phyloP scores from a whole-genome alignment of 75 land plant genomes.

The Pinus taeda region DNA sequence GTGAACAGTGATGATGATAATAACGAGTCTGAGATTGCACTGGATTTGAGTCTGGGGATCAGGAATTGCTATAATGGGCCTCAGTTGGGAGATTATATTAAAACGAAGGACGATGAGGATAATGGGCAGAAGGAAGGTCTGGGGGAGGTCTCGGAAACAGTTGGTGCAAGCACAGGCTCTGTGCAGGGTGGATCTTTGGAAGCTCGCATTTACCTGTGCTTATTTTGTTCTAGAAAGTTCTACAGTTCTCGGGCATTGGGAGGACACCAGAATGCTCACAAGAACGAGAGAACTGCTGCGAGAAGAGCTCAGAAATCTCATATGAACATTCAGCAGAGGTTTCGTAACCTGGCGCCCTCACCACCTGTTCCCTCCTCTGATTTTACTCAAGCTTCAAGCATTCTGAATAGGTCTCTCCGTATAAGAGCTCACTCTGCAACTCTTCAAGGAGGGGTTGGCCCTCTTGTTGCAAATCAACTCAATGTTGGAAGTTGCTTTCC shows the following conservation, averaged over 20 bases:
- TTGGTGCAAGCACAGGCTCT: conserved; percentile 9
- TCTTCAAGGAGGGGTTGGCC: conserved; percentile 1
- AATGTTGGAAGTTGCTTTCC: conserved; percentile 3
- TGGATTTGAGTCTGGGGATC: conserved; percentile 12
- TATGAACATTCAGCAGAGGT: conserved; percentile 9
- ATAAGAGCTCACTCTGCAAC: conserved; percentile 11
- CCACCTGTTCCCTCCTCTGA: conserved; percentile 7
- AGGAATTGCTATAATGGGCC: background rate
- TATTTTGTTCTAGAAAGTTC: conserved; percentile 29
- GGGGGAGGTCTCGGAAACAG: background rate
- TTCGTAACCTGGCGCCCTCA: conserved; percentile 3
- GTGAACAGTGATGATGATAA: background rate
- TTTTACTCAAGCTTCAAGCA: conserved; percentile 1
- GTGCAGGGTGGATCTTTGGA: conserved; percentile 5
- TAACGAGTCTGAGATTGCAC: conserved; percentile 1
- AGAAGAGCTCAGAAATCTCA: conserved; percentile 19
- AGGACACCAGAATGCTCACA: conserved; percentile 50
- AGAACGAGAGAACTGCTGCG: conserved; percentile 34
- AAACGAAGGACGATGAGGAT: background rate
- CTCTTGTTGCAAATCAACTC: conserved; percentile 4
- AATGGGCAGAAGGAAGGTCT: background rate
- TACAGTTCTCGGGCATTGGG: conserved; percentile 39
- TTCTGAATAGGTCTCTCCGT: conserved; percentile 8
- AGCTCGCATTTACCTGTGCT: conserved; percentile 23
- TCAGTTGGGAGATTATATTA: background rate